Conservation (phyloP, 768 basidiomycete genomes). For the Boletus rufocinnamomeus region DNA sequence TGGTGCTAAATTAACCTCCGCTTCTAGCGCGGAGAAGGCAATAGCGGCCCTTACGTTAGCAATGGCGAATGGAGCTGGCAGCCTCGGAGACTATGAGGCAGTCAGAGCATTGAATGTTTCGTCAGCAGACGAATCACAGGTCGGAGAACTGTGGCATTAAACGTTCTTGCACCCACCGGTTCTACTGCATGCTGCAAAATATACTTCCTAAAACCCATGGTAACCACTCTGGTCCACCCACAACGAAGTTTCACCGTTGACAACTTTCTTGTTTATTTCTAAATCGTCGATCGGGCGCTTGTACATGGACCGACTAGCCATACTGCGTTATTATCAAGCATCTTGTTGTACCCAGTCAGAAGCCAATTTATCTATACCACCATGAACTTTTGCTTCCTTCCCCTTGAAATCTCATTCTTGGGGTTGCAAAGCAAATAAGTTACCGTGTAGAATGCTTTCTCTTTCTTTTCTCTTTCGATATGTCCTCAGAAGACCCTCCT, state of each 20-base stretch:
- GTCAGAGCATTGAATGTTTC: slow-evolving; percentile 42
- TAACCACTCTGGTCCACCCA: not conserved
- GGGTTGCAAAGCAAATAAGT: slow-evolving; percentile 17
- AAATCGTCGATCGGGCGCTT: slow-evolving; percentile 19
- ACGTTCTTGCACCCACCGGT: not conserved
- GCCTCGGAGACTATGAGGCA: slow-evolving; percentile 57
- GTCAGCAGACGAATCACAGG: slow-evolving; percentile 44
- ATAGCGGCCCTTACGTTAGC: slow-evolving; percentile 60
- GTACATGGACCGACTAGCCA: slow-evolving; percentile 22
- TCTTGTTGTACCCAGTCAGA: slow-evolving; percentile 28
- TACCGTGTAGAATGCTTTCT: slow-evolving; percentile 22
- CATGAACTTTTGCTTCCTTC: slow-evolving; percentile 12
- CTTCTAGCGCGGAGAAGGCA: slow-evolving; percentile 58
- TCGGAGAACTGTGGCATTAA: slow-evolving; percentile 63
- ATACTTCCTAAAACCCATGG: slow-evolving; percentile 1
- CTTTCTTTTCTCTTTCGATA: slow-evolving; percentile 20
- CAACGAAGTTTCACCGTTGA: slow-evolving; percentile 4
- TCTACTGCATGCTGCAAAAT: slow-evolving; percentile 5
- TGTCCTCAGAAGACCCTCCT: slow-evolving; percentile 16
- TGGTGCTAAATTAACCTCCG: slow-evolving; percentile 19
- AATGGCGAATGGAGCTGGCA: slow-evolving; percentile 64
- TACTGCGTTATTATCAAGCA: slow-evolving; percentile 30
- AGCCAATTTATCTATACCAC: slow-evolving; percentile 28
- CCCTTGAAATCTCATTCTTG: slow-evolving; percentile 5
- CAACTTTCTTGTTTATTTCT: slow-evolving; percentile 32